Conservation (phyloP, 768 basidiomycete genomes). For the Russula foetens region DNA sequence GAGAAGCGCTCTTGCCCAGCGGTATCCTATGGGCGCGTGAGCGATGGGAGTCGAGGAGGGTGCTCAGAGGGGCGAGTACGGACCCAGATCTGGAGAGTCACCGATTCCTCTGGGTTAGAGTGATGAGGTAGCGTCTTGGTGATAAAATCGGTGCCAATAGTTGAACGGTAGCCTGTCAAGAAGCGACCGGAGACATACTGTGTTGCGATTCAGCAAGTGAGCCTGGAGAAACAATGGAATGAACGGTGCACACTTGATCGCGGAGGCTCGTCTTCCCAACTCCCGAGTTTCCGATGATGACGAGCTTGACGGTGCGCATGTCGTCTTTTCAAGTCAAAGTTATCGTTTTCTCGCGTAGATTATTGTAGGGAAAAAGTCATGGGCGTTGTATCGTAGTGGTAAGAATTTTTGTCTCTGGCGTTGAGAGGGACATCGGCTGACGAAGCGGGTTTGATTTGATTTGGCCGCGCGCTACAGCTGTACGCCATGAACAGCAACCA, state of each 20-base stretch:
- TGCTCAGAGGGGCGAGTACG: slow-evolving; percentile 16
- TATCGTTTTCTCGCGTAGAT: background rate
- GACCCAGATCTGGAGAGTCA: slow-evolving; percentile 68
- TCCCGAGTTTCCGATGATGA: slow-evolving; percentile 73
- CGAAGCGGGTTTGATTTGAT: background rate
- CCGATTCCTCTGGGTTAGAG: slow-evolving; percentile 40
- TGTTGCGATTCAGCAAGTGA: background rate
- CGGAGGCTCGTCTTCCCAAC: slow-evolving; percentile 82
- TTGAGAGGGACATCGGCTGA: background rate
- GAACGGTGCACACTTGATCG: slow-evolving; percentile 45
- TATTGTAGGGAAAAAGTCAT: background rate
- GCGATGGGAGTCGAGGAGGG: background rate
- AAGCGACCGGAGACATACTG: slow-evolving; percentile 75
- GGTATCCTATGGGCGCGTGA: slow-evolving; percentile 48
- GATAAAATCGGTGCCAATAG: slow-evolving; percentile 87
- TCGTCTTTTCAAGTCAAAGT: background rate
- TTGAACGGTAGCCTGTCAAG: slow-evolving; percentile 70
- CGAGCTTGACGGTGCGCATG: slow-evolving; percentile 74
- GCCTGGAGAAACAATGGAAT: background rate
- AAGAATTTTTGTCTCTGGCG: too few species aligned
- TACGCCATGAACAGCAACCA: slow-evolving; percentile 1
- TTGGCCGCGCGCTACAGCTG: too few species aligned
- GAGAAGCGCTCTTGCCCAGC: slow-evolving; percentile 88
- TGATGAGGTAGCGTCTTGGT: slow-evolving; percentile 64
- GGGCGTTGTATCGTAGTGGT: background rate